These are phyloP conservation scores for Ceratocystiopsis brevicomis DNA, from an alignment of 2,329 filamentous ascomycete species.

Conservation along the genomic window DNA sequence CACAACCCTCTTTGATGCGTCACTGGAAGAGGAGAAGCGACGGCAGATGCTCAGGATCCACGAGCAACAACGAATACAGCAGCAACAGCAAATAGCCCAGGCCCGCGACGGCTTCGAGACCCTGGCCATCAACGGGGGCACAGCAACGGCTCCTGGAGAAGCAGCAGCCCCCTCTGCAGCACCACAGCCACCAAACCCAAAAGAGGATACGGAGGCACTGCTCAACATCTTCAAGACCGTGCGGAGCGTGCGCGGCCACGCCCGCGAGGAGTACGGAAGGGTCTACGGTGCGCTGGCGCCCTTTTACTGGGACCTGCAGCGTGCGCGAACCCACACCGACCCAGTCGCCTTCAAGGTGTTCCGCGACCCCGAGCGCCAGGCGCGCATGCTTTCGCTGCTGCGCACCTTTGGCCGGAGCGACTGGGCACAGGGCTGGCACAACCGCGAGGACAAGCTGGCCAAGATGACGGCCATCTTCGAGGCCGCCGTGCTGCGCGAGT, in stretches of 20 bases:
- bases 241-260: conserved; percentile 64
- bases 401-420: conserved; percentile 65
- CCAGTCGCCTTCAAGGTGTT: conserved; percentile 75
- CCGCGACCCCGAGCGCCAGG: conserved; percentile 74
- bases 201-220: conserved; percentile 42
- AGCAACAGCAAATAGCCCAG: conserved; percentile 4
- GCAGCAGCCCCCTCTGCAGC: no score
- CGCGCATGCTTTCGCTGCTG: conserved; percentile 70
- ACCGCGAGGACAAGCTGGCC: conserved; percentile 52
- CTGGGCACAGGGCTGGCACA: conserved; percentile 52
- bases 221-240: conserved; percentile 51
- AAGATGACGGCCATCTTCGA: conserved; percentile 72
- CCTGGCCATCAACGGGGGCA: conserved; percentile 30
- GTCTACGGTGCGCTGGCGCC: conserved; percentile 76
- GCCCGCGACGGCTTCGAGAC: conserved; percentile 59
- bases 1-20: conserved; percentile 57
- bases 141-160: conserved; percentile 4
- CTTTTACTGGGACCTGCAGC: conserved; percentile 69
- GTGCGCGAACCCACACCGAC: conserved; percentile 54
- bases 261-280: conserved; percentile 77
- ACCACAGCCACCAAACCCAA: conserved; percentile 20
- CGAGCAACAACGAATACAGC: conserved; percentile 29
- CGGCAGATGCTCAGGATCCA: conserved; percentile 8
- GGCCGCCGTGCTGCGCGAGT: conserved; percentile 74
- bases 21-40: conserved; percentile 40